Base-by-base conservation (phyloP, 495 filamentous ascomycete genomes). In the Achaetomiella virescens region DNA sequence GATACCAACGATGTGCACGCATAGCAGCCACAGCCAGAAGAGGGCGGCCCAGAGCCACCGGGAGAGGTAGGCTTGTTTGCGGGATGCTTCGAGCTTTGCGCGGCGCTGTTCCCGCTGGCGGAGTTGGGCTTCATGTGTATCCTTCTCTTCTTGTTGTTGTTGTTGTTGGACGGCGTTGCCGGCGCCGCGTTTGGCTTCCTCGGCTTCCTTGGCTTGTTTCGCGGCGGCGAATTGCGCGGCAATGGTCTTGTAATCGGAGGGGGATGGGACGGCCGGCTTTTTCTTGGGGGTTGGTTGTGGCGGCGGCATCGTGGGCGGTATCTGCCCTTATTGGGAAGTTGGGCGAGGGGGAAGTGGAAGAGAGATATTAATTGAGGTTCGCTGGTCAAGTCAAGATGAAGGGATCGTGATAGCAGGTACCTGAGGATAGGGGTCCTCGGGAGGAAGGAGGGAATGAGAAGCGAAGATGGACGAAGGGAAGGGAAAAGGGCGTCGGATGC, bases 1-100 rank as follows among this genome's bases (percentile, higher is more conserved):
- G 58, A 97, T 86, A 29, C 90, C 93, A 25, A 85, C 77, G 57
- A 79, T 74, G 65, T 97, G 92, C 21, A 97, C 74, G 60, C 82
- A 72, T 55, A 82, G 63, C 65, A 82, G 61, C 78, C 78, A 82
- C 24, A 68, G 55, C 76, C 78, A 82, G 61, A 80, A 78, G 41
- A 66, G 73, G 14, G 71, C 55, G 9, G 72, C 77, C 78, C 78
- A 82, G 38, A 60, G 54, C 71, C 73, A 79, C 52, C 72, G 68
- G 24, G 58, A 36, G 60, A 72, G 74, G 66, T 70, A 75, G 59
- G 60, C 65, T 27, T 50, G 59, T 54, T 71, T 78, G 63, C 70
- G 70, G 58, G 59, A 63, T 48, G 59, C 62, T 55, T 80, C 72
- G 47, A 78, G 58, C 33, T 65, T 56, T n/a, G 61, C 68, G 29